Percentiles rank a stretch among this genome's conserved stretches.
These are phyloP conservation scores for Stenocarpella maydis DNA, from an alignment of 2,329 filamentous ascomycete genomes.

Conservation along the genomic window DNA sequence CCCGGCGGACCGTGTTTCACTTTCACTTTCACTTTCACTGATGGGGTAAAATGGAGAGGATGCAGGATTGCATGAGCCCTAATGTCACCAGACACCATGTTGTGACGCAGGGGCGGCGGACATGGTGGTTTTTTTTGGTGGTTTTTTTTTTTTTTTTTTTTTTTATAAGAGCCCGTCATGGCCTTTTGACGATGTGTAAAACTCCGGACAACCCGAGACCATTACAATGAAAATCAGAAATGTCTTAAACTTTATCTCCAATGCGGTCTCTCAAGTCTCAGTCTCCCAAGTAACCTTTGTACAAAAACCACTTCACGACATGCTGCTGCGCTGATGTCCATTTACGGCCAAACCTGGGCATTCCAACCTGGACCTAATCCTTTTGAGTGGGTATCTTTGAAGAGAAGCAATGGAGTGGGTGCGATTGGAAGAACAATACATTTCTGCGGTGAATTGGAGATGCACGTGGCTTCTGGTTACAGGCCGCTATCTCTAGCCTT, in stretches of 20 bases:
- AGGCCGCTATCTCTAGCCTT: too few relatives aligned
- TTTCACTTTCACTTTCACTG: too few relatives aligned
- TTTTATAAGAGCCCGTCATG: neutral
- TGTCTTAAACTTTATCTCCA: neutral
- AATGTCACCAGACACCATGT: neutral
- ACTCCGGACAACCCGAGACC: neutral
- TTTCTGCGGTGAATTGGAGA: neutral
- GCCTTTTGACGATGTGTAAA: neutral
- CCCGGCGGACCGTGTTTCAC: slow-evolving; percentile 38
- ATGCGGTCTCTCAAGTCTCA: neutral
- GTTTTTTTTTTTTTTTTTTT: too few relatives aligned
- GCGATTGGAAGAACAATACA: neutral
- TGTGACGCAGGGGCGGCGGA: neutral
- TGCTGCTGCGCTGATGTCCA: neutral
- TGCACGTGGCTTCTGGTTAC: neutral
- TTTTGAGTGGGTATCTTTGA: neutral
- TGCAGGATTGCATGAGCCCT: neutral
- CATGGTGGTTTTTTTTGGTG: too few relatives aligned
- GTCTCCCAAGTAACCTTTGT: neutral
- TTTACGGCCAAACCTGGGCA: neutral
- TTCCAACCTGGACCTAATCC: too few relatives aligned
- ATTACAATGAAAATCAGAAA: neutral
- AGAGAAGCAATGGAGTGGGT: neutral
- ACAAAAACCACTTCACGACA: too few relatives aligned
- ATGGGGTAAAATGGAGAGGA: neutral